Evolutionary conservation across 2,329 filamentous ascomycete species (phyloP).

Genomic region (Dactylonectria estremocensis): DNA sequence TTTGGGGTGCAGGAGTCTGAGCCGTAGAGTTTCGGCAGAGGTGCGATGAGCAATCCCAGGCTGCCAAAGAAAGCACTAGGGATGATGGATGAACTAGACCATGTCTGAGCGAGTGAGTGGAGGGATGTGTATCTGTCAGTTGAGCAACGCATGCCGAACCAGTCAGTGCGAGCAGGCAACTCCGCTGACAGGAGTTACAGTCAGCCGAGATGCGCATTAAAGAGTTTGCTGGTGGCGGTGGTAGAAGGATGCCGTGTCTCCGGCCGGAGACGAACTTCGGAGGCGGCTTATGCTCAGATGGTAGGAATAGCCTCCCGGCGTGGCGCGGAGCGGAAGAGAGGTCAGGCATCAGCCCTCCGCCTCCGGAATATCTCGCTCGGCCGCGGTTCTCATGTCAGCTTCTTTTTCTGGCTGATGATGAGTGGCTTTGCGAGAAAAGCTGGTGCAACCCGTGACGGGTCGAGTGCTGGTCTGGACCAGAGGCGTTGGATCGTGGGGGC

Average conservation of each 20-base stretch:
- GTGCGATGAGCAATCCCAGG: neutral
- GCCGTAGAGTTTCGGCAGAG: neutral
- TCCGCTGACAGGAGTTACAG: slow-evolving; percentile 2
- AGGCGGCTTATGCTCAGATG: neutral
- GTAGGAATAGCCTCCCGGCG: neutral
- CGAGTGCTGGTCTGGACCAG: neutral
- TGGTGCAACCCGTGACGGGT: neutral
- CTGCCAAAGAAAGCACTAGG: neutral
- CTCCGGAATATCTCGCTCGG: neutral
- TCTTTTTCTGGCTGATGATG: neutral
- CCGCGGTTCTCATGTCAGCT: neutral
- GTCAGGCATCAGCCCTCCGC: neutral
- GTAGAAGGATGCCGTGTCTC: neutral
- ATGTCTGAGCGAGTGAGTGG: neutral
- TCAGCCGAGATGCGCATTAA: neutral
- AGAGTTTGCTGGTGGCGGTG: neutral
- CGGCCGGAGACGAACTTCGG: neutral
- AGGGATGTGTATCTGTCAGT: neutral
- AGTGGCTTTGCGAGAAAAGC: neutral
- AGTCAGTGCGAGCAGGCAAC: neutral
- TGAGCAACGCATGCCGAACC: neutral
- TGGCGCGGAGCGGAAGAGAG: neutral
- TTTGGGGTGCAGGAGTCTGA: neutral
- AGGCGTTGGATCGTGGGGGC: neutral
- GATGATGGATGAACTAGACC: neutral